phyloP scores from a whole-genome alignment of 2,329 filamentous ascomycete genomes.

The Aureobasidium sp. region DNA sequence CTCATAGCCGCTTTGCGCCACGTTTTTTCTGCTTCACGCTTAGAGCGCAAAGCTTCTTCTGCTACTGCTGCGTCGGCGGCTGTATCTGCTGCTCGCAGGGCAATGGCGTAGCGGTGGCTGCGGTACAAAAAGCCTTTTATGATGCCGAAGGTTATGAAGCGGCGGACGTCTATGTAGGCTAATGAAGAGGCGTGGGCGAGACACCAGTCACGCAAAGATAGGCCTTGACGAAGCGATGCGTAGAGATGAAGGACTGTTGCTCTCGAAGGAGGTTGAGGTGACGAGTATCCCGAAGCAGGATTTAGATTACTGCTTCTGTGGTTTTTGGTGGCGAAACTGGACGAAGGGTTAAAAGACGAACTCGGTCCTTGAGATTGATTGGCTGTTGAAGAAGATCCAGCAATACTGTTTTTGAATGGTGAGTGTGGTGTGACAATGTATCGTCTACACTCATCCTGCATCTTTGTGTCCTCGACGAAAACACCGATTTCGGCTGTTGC shows the following conservation, averaged over 20 bases:
- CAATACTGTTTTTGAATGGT: conserved; percentile 18
- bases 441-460: conserved; percentile 80
- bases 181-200: conserved; percentile 66
- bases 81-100: conserved; percentile 18
- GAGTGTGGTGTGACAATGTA: conserved; percentile 58
- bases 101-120: conserved; percentile 73
- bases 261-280: conserved; percentile 9
- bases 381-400: background rate
- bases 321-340: conserved; percentile 37
- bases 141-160: conserved; percentile 90
- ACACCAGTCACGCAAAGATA: conserved; percentile 83
- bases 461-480: conserved; percentile 67
- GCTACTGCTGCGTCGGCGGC: conserved; percentile 18
- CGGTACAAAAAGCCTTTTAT: conserved; percentile 93
- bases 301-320: conserved; percentile 1
- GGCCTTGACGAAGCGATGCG: conserved; percentile 72
- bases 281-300: background rate
- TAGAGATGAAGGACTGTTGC: conserved; percentile 69
- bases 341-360: conserved; percentile 73
- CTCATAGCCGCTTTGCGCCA: conserved; percentile 28
- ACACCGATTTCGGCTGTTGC: conserved; percentile 69
- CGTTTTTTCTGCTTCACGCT: conserved; percentile 22
- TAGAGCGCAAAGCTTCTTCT: conserved; percentile 16
- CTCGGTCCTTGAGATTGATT: conserved; percentile 26
- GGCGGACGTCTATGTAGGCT: conserved; percentile 73